Evolutionary conservation across 2,329 filamentous ascomycete species (phyloP), one percentile per base, ranked within the genome.

Genomic region (Claviceps citrina): DNA sequence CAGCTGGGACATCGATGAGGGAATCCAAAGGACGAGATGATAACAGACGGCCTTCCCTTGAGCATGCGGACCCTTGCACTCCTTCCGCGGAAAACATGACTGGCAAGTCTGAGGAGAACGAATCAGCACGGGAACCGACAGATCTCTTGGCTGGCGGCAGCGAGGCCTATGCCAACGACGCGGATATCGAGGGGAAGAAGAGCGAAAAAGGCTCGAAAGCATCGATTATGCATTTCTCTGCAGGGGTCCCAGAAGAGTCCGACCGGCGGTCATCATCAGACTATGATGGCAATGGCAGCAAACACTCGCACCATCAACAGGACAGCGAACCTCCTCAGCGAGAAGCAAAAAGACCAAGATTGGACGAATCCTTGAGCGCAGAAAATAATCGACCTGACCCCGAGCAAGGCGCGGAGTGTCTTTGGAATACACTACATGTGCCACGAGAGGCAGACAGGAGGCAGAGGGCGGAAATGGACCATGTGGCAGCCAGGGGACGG

Each of bases 311-410:
- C 13, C 28, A 38, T 5, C 28, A 36, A 18, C 22, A 36, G 12
- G 34, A 43, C 13, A 31, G 22, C 28, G 20, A n/a, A 1, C 3
- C 13, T 9, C 5, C 25, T 7, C 22, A 38, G 12, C 31, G 32
- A 30, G 31, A 24, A 16, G 13, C 26, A 15, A 38, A 42, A 27
- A 28, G 36, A 15, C 38, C 24, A 24, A 40, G 35, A 22, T 24
- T 26, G 3, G 41, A 38, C 12, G 15, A n/a, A 12, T 27, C 31
- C 6, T 22, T 28, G 5, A 24, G 26, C 13, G 20, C 10, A 12
- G 53, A 22, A 52, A 50, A 32, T 47, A 50, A 34, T 54, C 59
- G n/a, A 49, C 52, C 8, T 48, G 57, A 25, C 47, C 47, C 30
- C 49, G 51, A 22, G 50, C 52, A 38, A 50, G 52, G 12, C 49